Evolutionary conservation across 1,284 basidiomycete genomes (phyloP).

Genomic region (Ustanciosporium gigantosporum): DNA sequence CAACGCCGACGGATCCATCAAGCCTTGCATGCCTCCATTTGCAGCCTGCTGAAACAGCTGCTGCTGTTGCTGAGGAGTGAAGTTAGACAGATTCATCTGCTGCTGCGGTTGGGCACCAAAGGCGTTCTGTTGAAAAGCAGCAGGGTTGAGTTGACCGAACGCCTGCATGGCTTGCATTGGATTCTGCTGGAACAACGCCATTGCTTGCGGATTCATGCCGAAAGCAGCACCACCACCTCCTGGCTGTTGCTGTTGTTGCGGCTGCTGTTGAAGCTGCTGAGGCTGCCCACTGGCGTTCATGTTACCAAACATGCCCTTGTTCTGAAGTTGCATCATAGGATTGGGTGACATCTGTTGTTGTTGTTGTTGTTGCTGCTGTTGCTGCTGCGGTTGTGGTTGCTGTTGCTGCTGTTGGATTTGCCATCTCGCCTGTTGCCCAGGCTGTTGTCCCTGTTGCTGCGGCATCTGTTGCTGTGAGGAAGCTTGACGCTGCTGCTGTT

Average conservation of each 20-base stretch:
- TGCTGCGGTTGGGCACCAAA: conserved; percentile 4
- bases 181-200: conserved; percentile 34
- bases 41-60: conserved; percentile 26
- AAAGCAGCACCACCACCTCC: conserved; percentile 29
- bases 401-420: neutral
- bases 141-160: conserved; percentile 29
- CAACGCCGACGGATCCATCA: conserved; percentile 24
- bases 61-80: conserved; percentile 22
- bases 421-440: conserved; percentile 6
- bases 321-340: conserved; percentile 25
- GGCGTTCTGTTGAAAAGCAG: conserved; percentile 19
- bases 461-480: conserved; percentile 8
- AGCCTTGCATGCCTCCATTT: conserved; percentile 20
- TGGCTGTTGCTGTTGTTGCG: conserved; percentile 13
- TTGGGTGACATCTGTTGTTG: conserved; percentile 23
- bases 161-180: conserved; percentile 43
- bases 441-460: conserved; percentile 18
- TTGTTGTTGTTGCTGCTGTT: conserved; percentile 11
- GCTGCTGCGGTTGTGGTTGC: no score
- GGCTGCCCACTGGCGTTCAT: conserved; percentile 5
- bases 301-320: conserved; percentile 30
- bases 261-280: conserved; percentile 15
- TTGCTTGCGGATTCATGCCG: conserved; percentile 29
- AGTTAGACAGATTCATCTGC: neutral
- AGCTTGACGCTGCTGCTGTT: conserved; percentile 29